A percentile compares a stretch with the other conserved stretches of the same genome.
phyloP scores from a whole-genome alignment of 2,329 filamentous ascomycete genomes.

The Talaromyces albobiverticillius region DNA sequence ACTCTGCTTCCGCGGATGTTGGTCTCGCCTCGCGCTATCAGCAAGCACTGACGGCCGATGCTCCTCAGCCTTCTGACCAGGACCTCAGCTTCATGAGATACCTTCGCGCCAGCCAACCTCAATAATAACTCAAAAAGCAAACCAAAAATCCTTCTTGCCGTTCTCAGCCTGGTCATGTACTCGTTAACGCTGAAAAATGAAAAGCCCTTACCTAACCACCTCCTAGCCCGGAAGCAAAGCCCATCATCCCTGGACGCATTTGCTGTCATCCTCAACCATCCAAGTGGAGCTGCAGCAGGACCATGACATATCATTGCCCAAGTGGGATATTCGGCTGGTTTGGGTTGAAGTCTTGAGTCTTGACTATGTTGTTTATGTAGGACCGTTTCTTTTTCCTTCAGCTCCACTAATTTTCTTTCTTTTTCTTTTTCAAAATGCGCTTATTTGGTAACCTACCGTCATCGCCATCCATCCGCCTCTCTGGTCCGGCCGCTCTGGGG shows the following conservation, averaged over 20 bases:
- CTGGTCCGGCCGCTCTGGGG: background rate
- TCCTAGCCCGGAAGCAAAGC: background rate
- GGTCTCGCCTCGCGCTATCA: conserved; percentile 74
- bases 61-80: conserved; percentile 42
- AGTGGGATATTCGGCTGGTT: conserved; percentile 4
- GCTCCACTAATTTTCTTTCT: background rate
- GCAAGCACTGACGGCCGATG: conserved; percentile 62
- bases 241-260: background rate
- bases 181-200: too few relatives aligned
- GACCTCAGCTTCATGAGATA: conserved; percentile 54
- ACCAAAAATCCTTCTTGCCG: background rate
- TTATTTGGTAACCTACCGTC: conserved; percentile 1
- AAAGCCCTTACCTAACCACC: background rate
- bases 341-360: background rate
- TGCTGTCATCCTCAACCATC: background rate
- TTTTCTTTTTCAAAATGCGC: background rate
- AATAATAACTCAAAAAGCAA: conserved; percentile 6
- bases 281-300: conserved; percentile 2
- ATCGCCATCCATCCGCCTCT: background rate
- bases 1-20: conserved; percentile 60
- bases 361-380: background rate
- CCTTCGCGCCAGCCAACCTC: conserved; percentile 35
- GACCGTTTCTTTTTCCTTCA: conserved; percentile 11
- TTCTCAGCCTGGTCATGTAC: background rate
- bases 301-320: conserved; percentile 8